A percentile compares a stretch with the other conserved stretches of the same genome.
Evolutionary conservation across 495 filamentous ascomycete genomes (phyloP).

Genomic region (Aspergillus saccharolyticus): DNA sequence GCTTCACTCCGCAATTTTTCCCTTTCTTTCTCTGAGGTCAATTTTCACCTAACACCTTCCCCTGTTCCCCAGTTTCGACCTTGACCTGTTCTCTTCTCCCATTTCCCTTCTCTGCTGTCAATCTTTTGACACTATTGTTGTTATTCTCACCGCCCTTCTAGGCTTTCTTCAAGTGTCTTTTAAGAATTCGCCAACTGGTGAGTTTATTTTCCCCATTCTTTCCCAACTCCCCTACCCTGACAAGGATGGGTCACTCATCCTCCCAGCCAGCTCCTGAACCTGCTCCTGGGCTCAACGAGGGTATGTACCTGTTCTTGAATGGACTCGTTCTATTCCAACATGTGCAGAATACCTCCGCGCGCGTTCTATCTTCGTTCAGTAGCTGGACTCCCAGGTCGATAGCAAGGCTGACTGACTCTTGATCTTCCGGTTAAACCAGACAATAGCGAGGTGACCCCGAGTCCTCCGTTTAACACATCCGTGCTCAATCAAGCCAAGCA

Average conservation of each 20-base stretch:
- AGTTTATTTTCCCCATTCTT: not conserved
- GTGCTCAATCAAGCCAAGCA: not conserved
- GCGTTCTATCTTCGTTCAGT: not conserved
- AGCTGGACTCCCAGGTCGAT: not conserved
- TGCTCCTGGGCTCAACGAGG: not conserved
- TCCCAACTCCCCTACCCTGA: not conserved
- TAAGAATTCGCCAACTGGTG: not conserved
- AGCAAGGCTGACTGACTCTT: not conserved
- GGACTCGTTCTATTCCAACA: not conserved
- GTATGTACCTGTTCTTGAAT: not conserved
- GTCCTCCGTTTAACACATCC: not conserved
- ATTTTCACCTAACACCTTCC: not conserved
- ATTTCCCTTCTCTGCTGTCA: not conserved
- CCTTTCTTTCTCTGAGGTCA: not conserved
- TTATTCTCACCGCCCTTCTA: not conserved
- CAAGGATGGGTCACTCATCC: not conserved
- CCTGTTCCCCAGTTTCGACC: no score
- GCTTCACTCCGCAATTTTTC: not conserved
- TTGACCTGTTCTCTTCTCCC: not conserved
- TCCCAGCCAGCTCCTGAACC: not conserved
- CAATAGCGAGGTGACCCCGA: not conserved
- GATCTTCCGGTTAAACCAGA: not conserved
- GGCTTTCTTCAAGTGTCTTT: not conserved
- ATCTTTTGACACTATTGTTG: no score
- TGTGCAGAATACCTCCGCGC: not conserved